Conservation (phyloP, 257 asterid genomes). For the Rubia yunnanensis region DNA sequence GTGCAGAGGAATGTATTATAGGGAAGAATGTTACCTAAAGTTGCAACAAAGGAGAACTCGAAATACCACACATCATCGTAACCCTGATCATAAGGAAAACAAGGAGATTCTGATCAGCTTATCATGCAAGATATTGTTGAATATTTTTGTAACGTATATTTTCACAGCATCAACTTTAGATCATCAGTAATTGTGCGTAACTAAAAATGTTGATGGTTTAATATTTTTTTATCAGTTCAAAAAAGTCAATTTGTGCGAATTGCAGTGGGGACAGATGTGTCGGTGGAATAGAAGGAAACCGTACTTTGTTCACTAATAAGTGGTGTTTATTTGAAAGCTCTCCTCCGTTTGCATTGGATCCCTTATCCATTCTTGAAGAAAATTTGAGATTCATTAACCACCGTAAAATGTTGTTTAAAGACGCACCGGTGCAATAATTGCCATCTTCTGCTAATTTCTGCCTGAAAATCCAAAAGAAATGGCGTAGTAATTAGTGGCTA, state of each 20-base stretch:
- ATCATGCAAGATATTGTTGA: too few species aligned
- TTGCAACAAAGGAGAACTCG: constrained; percentile 7
- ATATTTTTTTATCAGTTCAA: too few species aligned
- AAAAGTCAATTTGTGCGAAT: not conserved
- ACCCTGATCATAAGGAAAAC: constrained; percentile 14
- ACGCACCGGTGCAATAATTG: constrained; percentile 9
- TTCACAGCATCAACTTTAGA: too few species aligned
- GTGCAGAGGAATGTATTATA: too few species aligned
- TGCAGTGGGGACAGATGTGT: too few species aligned
- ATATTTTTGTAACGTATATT: too few species aligned
- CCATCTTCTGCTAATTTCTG: constrained; percentile 13
- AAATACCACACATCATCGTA: not conserved
- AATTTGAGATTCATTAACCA: constrained; percentile 8
- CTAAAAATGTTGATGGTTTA: too few species aligned
- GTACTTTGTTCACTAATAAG: not conserved
- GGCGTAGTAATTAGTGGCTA: not conserved
- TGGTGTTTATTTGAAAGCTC: not conserved
- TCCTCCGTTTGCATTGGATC: not conserved
- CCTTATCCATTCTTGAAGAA: constrained; percentile 16
- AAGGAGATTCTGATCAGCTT: not conserved
- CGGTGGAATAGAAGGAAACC: not conserved
- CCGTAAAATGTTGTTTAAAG: constrained; percentile 1
- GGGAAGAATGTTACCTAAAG: constrained; percentile 12
- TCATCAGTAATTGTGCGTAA: too few species aligned
- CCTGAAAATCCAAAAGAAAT: constrained; percentile 3